A percentile compares a stretch with the other conserved stretches of the same genome.
These are phyloP conservation scores for Diaporthe helianthi DNA, from an alignment of 2,329 filamentous ascomycete genomes.

Conservation along the genomic window DNA sequence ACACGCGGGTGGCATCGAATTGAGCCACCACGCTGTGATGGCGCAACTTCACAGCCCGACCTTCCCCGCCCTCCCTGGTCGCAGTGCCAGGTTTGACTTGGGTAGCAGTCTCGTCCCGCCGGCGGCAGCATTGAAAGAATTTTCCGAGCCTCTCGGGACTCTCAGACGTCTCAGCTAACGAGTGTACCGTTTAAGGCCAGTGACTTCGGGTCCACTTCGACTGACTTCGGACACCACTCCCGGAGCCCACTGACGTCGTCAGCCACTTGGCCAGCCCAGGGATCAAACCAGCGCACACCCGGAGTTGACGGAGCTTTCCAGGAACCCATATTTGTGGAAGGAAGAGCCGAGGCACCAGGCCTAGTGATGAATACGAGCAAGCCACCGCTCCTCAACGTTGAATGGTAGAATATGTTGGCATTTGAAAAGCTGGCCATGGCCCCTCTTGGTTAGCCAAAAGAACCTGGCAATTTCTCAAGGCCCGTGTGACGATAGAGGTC, in stretches of 20 bases:
- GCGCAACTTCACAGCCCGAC: neutral
- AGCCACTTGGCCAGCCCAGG: neutral
- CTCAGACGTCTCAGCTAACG: neutral
- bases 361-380: neutral
- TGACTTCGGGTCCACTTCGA: neutral
- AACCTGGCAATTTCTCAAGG: neutral
- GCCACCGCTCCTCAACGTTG: neutral
- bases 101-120: neutral
- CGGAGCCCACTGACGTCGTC: neutral
- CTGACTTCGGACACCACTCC: neutral
- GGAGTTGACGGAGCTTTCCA: neutral
- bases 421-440: neutral
- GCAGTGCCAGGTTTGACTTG: too few species aligned
- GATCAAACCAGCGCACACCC: neutral
- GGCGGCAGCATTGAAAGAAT: neutral
- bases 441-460: neutral
- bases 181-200: neutral
- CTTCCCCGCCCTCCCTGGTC: neutral
- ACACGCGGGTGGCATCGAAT: neutral
- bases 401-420: neutral
- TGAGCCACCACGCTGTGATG: neutral
- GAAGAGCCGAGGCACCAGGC: conserved; percentile 1
- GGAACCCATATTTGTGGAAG: neutral
- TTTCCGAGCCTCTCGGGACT: neutral
- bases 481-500: neutral